Evolutionary conservation across 2,329 filamentous ascomycete species (phyloP), one percentile per base, ranked within the genome.

Genomic region (Whalleya microplaca): DNA sequence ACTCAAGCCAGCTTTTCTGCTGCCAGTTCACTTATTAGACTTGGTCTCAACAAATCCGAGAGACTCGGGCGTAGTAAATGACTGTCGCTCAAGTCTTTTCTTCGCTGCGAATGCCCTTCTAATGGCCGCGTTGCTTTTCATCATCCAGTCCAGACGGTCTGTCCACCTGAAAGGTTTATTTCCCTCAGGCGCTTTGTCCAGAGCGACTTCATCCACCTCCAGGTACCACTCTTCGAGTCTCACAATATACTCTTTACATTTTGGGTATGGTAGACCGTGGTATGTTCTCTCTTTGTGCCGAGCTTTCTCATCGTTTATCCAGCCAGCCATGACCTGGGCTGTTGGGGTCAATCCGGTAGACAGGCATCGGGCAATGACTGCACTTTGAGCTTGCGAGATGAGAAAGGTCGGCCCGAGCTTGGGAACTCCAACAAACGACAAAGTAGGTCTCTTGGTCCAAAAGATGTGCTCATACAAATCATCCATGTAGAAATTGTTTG

Each of bases 401-500:
- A 49, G 45, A 21, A 52, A 52, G 2, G 49, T 48, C 9, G 48
- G 45, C 1, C 41, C 27, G 2, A 12, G 19, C 16, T 49, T 56
- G 12, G 51, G 37, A 2, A 48, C 41, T 12, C 44, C 51, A 19
- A 53, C 21, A 23, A 48, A 53, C 9, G 41, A 18, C 19, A 52
- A 40, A 3, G 45, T 48, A 2, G 45, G 44, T 23, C 20, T 20
- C 9, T 21, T 19, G 4, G 49, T 52, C 48, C 48, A 52, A 32
- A 56, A 56, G 2, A 52, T 52, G 1, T 52, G 48, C n/a, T 52
- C 7, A 23, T 45, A 56, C 6, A 56, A 20, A 20, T 43, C 45
- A 37, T 56, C 23, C 8, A 56, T 7, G n/a, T 14, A 45, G 27
- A 48, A 27, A 1, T 21, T 40, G 1, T 44, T 21, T 20, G 27